Evolutionary conservation across 192 early-diverging fungal species (phyloP), one percentile per base, ranked within the genome.

Genomic region (Rhizoclosmatium globosum): DNA sequence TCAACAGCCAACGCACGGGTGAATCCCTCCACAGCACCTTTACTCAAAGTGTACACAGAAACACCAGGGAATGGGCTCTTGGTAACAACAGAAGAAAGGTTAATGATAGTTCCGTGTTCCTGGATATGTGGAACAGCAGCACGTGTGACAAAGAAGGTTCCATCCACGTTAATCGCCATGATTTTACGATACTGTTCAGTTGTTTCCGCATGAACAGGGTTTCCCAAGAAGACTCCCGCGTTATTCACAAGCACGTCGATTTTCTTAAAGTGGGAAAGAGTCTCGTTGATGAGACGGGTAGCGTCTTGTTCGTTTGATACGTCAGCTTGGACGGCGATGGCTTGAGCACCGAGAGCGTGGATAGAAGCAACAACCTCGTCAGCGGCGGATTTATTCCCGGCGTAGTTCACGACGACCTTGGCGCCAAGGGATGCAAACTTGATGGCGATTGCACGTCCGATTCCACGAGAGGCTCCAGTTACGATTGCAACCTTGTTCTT

Each of bases 291-390:
- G 31, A 31, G 31, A 31, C 31, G 31, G 31, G 0, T 31, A 31
- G 31, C 31, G 31, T 17, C 76, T 70, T 17, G 47, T 71, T 2
- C 45, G 60, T 4, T 79, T 62, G 80, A 85, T 6, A 85, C 84
- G 70, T 85, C 75, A 19, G 81, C 83, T 47, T 84, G 82, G 62
- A 84, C 62, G 2, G 82, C 82, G 38, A 83, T 86, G n/a, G 83
- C 83, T 6, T 75, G 68, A 17, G 62, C 66, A n/a, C 69, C 69
- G 39, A 71, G 73, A 72, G 17, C 47, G 13, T 71, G 13, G 70
- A 71, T 71, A 13, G 47, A 21, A 23, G 70, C 41, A 15, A 71
- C 70, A 47, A 57, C 31, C 17, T 71, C 70, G 13, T 56, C 39
- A 0, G 70, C 70, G 47, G 70, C 70, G 21, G 39, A 13, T 23